Evolutionary conservation across 352 stramenopile species (phyloP).

Genomic region (Sclerospora graminicola): DNA sequence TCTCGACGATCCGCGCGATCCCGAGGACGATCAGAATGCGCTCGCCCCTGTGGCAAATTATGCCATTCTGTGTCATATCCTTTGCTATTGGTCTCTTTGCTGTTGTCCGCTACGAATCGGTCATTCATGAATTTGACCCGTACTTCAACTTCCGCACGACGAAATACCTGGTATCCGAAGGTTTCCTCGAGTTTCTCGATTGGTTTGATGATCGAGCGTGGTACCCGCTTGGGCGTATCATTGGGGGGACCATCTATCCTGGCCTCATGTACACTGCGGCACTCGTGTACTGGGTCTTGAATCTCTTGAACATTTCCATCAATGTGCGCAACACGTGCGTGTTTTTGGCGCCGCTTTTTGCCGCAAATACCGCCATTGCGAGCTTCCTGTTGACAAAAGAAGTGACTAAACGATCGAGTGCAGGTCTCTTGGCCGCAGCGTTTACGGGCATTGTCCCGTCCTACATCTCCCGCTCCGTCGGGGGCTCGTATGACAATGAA

Average conservation of each 20-base stretch:
- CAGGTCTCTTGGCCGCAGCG: conserved; percentile 83
- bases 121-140: conserved; percentile 89
- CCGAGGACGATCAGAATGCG: conserved; percentile 63
- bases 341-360: conserved; percentile 87
- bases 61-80: conserved; percentile 88
- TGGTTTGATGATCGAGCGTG: conserved; percentile 97
- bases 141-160: conserved; percentile 99
- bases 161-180: conserved; percentile 91
- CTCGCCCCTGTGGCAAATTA: conserved; percentile 81
- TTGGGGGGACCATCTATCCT: conserved; percentile 91
- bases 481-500: conserved; percentile 98
- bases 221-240: conserved; percentile 90
- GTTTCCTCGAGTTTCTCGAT: conserved; percentile 93
- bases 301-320: conserved; percentile 88
- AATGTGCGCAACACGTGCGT: conserved; percentile 90
- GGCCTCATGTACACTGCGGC: conserved; percentile 88
- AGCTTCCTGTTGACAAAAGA: conserved; percentile 88
- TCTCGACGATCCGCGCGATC: conserved; percentile 39
- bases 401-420: conserved; percentile 83
- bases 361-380: conserved; percentile 80
- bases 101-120: conserved; percentile 88
- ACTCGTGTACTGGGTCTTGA: conserved; percentile 84
- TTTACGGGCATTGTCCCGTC: conserved; percentile 96
- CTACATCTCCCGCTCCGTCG: conserved; percentile 94
- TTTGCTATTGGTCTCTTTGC: conserved; percentile 91